Evolutionary conservation across 1,139 yeast species (phyloP).

Genomic region (Yamadazyma buinensis): DNA sequence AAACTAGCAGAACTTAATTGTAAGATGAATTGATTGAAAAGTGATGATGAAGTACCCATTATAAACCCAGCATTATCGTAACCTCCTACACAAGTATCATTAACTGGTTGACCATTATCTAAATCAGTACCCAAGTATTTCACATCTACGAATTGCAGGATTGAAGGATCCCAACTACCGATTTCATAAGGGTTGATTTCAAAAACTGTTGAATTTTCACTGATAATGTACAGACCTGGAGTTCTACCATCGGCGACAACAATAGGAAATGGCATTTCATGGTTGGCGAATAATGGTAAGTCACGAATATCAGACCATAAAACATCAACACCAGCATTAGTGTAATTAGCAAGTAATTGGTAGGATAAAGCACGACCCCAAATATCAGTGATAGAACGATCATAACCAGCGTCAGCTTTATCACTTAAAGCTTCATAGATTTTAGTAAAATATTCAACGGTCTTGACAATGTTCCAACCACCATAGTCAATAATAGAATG

Average conservation of each 20-base stretch:
- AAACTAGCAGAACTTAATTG: slow-evolving; percentile 58
- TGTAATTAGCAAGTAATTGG: slow-evolving; percentile 61
- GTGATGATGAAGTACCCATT: slow-evolving; percentile 77
- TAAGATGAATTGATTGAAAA: slow-evolving; percentile 73
- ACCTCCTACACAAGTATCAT: slow-evolving; percentile 55
- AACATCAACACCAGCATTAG: slow-evolving; percentile 58
- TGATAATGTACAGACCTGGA: slow-evolving; percentile 56
- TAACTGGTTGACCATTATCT: slow-evolving; percentile 49
- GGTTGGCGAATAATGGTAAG: slow-evolving; percentile 48
- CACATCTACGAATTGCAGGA: slow-evolving; percentile 62
- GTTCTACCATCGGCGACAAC: slow-evolving; percentile 75
- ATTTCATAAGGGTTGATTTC: slow-evolving; percentile 81
- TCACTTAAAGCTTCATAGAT: slow-evolving; percentile 52
- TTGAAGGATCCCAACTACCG: slow-evolving; percentile 86
- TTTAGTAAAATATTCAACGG: slow-evolving; percentile 52
- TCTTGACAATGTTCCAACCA: slow-evolving; percentile 60
- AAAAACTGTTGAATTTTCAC: slow-evolving; percentile 67
- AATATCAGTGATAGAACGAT: slow-evolving; percentile 76
- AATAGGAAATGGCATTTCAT: slow-evolving; percentile 80
- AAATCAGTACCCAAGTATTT: slow-evolving; percentile 73
- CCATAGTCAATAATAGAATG: slow-evolving; percentile 64
- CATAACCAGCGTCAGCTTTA: slow-evolving; percentile 75
- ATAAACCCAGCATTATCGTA: slow-evolving; percentile 82
- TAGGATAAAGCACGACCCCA: slow-evolving; percentile 89
- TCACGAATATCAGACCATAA: slow-evolving; percentile 63